phyloP scores from a whole-genome alignment of 352 stramenopile genomes.

The Phytophthora hibernalis region DNA sequence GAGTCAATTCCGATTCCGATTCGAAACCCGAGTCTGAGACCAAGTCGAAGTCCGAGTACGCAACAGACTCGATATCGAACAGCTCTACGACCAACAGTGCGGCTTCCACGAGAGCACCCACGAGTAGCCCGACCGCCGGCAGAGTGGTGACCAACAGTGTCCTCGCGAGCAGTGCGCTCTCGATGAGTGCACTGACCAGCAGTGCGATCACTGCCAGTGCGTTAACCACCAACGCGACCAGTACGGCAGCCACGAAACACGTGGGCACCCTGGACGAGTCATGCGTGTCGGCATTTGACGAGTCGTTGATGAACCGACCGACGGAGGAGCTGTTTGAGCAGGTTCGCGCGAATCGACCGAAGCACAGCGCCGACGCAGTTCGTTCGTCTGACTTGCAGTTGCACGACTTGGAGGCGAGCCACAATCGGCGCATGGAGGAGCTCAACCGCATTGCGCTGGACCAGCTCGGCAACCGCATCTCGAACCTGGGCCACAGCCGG shows the following conservation, averaged over 20 bases:
- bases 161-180: not conserved
- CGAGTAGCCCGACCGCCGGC: not conserved
- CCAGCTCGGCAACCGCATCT: slow-evolving; percentile 36
- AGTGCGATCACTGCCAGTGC: not conserved
- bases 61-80: not conserved
- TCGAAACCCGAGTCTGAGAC: not conserved
- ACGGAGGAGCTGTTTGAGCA: slow-evolving; percentile 53
- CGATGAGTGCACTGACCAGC: not conserved
- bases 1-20: not conserved
- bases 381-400: slow-evolving; percentile 46
- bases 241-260: not conserved
- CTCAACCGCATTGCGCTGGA: slow-evolving; percentile 54
- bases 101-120: not conserved
- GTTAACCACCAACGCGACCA: not conserved
- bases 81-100: slow-evolving; percentile 15
- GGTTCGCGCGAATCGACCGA: slow-evolving; percentile 44
- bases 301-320: not conserved
- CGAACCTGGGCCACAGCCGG: slow-evolving; percentile 17
- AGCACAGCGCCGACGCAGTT: slow-evolving; percentile 7
- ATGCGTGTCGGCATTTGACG: not conserved
- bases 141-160: not conserved
- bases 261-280: not conserved
- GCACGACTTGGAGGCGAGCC: slow-evolving; percentile 52
- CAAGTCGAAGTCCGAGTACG: not conserved
- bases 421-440: slow-evolving; percentile 63